Evolutionary conservation across 768 basidiomycete genomes (phyloP).

Genomic region (Mycena pura): DNA sequence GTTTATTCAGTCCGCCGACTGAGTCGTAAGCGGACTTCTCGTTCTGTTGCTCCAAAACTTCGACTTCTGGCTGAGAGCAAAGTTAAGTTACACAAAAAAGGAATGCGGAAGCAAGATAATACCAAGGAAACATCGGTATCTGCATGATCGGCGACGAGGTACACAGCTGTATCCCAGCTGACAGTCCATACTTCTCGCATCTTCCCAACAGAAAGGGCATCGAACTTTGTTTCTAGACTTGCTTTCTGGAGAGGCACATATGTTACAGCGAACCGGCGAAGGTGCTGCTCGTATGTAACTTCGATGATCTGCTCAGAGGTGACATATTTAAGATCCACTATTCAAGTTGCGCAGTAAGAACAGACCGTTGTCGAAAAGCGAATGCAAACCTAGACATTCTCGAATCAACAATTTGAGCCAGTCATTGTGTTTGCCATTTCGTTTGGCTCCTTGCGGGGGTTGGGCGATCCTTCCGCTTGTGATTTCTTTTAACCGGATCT

Average conservation of each 20-base stretch:
- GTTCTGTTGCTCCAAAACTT: conserved; percentile 51
- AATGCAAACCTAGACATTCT: conserved; percentile 67
- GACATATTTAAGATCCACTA: conserved; percentile 79
- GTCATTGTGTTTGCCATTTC: conserved; percentile 60
- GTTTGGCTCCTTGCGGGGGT: conserved; percentile 39
- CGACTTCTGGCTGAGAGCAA: conserved; percentile 48
- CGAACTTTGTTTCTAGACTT: conserved; percentile 48
- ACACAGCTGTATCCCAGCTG: conserved; percentile 72
- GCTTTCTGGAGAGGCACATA: conserved; percentile 26
- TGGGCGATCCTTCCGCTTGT: conserved; percentile 14
- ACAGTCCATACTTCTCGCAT: conserved; percentile 60
- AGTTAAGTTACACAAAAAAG: conserved; percentile 22
- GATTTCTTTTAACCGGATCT: conserved; percentile 61
- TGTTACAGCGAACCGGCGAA: conserved; percentile 62
- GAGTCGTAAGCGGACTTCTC: conserved; percentile 70
- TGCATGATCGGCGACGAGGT: conserved; percentile 42
- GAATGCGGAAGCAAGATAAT: conserved; percentile 5
- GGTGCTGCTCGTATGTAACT: conserved; percentile 65
- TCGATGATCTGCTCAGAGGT: conserved; percentile 65
- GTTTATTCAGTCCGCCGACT: conserved; percentile 88
- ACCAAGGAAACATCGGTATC: conserved; percentile 28
- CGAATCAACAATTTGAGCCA: conserved; percentile 74
- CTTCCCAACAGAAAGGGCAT: conserved; percentile 51
- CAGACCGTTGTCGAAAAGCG: conserved; percentile 14
- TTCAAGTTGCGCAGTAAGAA: conserved; percentile 10